Evolutionary conservation across 2,329 filamentous ascomycete species (phyloP).

Genomic region (Exophiala alcalophila): DNA sequence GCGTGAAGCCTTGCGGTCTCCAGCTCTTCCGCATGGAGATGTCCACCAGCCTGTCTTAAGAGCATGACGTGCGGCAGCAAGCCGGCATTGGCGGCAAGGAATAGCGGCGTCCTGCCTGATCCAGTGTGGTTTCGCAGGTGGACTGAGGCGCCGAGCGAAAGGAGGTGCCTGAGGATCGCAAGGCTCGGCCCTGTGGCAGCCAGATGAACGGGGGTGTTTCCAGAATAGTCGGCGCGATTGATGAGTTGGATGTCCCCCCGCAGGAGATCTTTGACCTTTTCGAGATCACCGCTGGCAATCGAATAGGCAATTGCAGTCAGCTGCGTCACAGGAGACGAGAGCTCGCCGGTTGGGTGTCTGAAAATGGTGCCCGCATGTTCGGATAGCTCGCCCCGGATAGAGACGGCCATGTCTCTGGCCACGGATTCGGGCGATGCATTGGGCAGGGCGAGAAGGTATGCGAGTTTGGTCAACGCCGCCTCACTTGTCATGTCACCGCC

Average conservation of each 20-base stretch:
- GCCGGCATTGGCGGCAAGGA: constrained; percentile 57
- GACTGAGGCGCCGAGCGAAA: constrained; percentile 48
- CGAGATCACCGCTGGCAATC: constrained; percentile 67
- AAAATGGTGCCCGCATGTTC: constrained; percentile 71
- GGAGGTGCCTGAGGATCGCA: constrained; percentile 54
- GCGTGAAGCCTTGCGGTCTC: constrained; percentile 51
- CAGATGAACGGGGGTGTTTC: constrained; percentile 67
- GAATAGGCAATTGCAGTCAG: constrained; percentile 78
- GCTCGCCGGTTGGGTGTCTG: constrained; percentile 61
- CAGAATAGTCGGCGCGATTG: constrained; percentile 74
- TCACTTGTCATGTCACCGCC: constrained; percentile 68
- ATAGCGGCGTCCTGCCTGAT: constrained; percentile 53
- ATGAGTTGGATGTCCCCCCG: constrained; percentile 66
- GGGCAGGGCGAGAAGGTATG: constrained; percentile 73
- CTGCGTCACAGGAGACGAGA: constrained; percentile 59
- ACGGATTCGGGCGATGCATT: constrained; percentile 64
- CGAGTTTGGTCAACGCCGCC: constrained; percentile 85
- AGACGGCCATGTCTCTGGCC: constrained; percentile 66
- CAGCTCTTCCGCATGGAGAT: constrained; percentile 58
- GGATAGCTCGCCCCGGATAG: constrained; percentile 81
- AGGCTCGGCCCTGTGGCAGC: constrained; percentile 56
- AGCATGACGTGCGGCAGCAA: constrained; percentile 54
- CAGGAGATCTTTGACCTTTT: constrained; percentile 64
- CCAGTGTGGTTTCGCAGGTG: constrained; percentile 58
- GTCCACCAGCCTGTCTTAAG: constrained; percentile 56